Conservation (phyloP, 345 rosid species). For the Citrus australasica region DNA sequence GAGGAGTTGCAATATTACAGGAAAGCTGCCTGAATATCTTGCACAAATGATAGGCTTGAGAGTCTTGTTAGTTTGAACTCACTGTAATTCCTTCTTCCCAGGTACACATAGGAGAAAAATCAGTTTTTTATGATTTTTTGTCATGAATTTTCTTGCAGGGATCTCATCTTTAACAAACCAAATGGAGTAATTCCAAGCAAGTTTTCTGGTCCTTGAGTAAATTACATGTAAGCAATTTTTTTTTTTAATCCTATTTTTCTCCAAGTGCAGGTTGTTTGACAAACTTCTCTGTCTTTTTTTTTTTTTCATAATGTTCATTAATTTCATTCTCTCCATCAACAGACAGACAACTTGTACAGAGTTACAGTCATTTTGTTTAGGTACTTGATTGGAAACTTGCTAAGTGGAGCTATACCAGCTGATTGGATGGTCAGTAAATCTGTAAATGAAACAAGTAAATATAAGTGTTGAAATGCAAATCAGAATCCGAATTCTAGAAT, state of each 20-base stretch:
- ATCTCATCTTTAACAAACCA: slow-evolving; percentile 42
- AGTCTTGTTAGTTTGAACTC: slow-evolving; percentile 28
- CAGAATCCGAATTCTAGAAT: too few relatives aligned
- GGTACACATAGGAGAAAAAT: neutral
- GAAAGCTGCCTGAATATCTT: slow-evolving; percentile 40
- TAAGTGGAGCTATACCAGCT: slow-evolving; percentile 18
- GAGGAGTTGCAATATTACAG: slow-evolving; percentile 53
- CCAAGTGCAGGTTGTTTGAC: neutral
- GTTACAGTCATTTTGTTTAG: neutral
- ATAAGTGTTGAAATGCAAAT: too few relatives aligned
- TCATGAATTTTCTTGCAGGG: slow-evolving; percentile 25
- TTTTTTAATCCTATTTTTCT: neutral
- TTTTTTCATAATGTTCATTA: too few relatives aligned
- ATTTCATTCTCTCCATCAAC: too few relatives aligned
- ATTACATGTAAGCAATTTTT: slow-evolving; percentile 7
- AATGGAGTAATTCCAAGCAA: slow-evolving; percentile 14
- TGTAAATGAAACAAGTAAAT: too few relatives aligned
- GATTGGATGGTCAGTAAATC: too few relatives aligned
- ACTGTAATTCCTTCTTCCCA: neutral
- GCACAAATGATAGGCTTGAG: slow-evolving; percentile 14
- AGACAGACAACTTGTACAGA: too few relatives aligned
- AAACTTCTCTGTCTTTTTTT: too few relatives aligned
- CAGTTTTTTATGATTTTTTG: too few relatives aligned
- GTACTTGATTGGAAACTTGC: slow-evolving; percentile 33
- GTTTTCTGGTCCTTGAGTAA: neutral